Evolutionary conservation across 805 yeast genomes (phyloP).

Genomic region (Monosporozyma yasuniensis): DNA sequence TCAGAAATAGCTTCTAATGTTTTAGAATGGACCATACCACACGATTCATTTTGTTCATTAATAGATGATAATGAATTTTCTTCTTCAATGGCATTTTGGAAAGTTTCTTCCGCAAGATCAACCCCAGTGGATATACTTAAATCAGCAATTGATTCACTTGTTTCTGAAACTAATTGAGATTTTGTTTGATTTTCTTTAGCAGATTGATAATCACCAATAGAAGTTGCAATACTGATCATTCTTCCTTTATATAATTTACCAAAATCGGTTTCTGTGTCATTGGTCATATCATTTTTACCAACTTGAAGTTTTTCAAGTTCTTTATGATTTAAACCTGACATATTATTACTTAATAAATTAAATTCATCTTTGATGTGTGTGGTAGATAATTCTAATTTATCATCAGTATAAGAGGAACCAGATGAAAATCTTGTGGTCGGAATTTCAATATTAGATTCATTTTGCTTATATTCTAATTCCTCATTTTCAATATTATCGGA

Average conservation of each 20-base stretch:
- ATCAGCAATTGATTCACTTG: not conserved
- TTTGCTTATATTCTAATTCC: not conserved
- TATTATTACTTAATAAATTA: slow-evolving; percentile 6
- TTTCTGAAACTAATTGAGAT: not conserved
- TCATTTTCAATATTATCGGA: not conserved
- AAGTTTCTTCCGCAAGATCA: not conserved
- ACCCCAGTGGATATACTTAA: not conserved
- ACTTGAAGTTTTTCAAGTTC: not conserved
- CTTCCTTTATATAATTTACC: slow-evolving; percentile 13
- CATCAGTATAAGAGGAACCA: slow-evolving; percentile 20
- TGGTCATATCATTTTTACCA: not conserved
- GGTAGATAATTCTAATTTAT: slow-evolving; percentile 15
- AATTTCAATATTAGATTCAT: not conserved
- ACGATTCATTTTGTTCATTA: not conserved
- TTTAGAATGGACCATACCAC: not conserved
- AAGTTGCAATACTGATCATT: slow-evolving; percentile 20
- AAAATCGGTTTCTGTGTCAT: not conserved
- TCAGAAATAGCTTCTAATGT: not conserved
- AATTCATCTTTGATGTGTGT: slow-evolving; percentile 12
- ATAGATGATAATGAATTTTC: not conserved
- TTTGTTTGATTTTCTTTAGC: slow-evolving; percentile 12
- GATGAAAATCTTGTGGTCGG: slow-evolving; percentile 19
- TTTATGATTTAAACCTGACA: not conserved
- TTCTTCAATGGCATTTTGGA: not conserved
- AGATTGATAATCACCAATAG: slow-evolving; percentile 20